Evolutionary conservation across 2,329 filamentous ascomycete genomes (phyloP).

Genomic region (Ophiocordyceps polyrhachis-furcata): DNA sequence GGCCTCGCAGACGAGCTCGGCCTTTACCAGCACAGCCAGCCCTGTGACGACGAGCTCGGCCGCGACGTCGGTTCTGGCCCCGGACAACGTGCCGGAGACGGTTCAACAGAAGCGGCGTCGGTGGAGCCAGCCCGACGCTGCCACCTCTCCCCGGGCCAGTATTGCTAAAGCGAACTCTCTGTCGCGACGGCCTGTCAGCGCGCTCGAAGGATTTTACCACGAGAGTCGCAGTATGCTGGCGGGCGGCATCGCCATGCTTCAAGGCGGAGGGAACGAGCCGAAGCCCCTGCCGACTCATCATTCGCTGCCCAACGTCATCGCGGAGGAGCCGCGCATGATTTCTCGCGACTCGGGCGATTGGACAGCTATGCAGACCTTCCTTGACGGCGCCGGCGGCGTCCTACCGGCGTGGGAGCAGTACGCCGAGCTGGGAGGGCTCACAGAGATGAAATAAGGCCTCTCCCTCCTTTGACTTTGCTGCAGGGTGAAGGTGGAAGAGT

Average conservation of each 20-base stretch:
- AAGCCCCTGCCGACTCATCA: constrained; percentile 3
- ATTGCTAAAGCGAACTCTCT: constrained; percentile 3
- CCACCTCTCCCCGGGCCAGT: background rate
- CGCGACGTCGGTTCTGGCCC: constrained; percentile 1
- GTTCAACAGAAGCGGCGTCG: constrained; percentile 7
- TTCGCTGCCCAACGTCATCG: constrained; percentile 5
- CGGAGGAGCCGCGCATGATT: constrained; percentile 10
- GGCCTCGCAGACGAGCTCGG: constrained; percentile 9
- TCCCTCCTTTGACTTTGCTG: background rate
- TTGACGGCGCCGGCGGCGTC: constrained; percentile 11
- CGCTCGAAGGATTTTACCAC: constrained; percentile 9
- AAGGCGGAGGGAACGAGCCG: constrained; percentile 1
- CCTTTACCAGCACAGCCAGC: constrained; percentile 11
- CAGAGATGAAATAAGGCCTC: constrained; percentile 10
- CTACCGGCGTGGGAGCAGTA: constrained; percentile 27
- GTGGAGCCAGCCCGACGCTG: constrained; percentile 10
- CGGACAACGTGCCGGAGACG: constrained; percentile 5
- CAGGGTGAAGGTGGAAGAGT: background rate
- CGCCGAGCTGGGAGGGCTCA: constrained; percentile 25
- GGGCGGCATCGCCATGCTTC: background rate
- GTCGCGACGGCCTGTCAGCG: constrained; percentile 11
- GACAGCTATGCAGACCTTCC: constrained; percentile 18
- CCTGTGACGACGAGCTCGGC: constrained; percentile 8
- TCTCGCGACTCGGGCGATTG: constrained; percentile 15
- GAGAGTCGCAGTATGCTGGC: constrained; percentile 4